Base-by-base conservation (phyloP, 306 rosid species). In the Coriaria nepalensis region DNA sequence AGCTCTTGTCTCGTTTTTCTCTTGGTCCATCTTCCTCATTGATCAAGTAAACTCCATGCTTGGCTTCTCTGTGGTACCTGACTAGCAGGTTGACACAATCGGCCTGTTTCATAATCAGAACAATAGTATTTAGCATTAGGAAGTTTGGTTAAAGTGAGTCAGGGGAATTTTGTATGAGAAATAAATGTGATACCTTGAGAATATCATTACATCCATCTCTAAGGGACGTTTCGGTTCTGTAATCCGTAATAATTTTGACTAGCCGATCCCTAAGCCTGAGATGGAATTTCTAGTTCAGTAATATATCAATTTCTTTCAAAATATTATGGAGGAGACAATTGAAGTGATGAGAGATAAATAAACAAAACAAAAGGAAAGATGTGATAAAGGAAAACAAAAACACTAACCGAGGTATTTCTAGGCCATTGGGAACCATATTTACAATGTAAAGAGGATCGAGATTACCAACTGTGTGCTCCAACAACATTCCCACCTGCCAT, bases 381-480 rank as follows among this genome's bases (percentile, higher is more conserved):
- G 34, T 15, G 40, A 59, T 43, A 32, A 12, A 44, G 33, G 43
- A 10, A 14, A 12, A 12, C 43, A 45, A 38, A 34, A 40, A 32
- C 40, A 71, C 92, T 66, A 46, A 90, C 98, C 92, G 70, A 51
- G 95, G 98, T 70, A 90, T 85, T 69, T 84, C 93, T 75, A 90
- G 50, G 47, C 98, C 95, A 39, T 85, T 71, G 50, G 98, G 98
- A 67, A 90, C 98, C 79, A 67, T 85, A 74, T 90, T 90, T 49
- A 90, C 98, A 42, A 90, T 90, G 68, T 79, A 72, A 4, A 77
- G 79, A 54, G 83, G 83, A 56, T 73, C 83, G 20, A 77, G 77
- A 60, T 77, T 77, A 49, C 98, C 98, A 70, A 90, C 98, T 0
- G 98, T 85, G 82, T 85, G 98, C 72, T 90, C 95, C 93, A 90